These are phyloP conservation scores for Metroxylon sagu DNA, from an alignment of 176 grass and related monocot species.

Conservation along the genomic window DNA sequence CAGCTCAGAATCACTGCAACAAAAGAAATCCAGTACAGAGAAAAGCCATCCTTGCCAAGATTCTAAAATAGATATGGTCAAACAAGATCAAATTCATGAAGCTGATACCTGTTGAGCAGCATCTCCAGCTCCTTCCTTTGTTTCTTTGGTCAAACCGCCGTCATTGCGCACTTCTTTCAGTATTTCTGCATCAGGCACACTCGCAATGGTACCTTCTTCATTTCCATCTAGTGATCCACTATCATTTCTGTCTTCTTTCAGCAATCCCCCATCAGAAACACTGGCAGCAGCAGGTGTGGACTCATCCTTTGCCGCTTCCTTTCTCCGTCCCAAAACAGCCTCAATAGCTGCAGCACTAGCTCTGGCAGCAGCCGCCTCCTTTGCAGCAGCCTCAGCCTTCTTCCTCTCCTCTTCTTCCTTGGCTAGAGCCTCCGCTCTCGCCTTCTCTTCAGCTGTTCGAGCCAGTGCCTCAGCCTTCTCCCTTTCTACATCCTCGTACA, in stretches of 20 bases:
- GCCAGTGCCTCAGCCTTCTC: slow-evolving; percentile 53
- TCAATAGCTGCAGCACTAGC: slow-evolving; percentile 79
- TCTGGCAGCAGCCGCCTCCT: slow-evolving; percentile 62
- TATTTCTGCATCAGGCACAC: slow-evolving; percentile 21
- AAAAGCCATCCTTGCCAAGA: too few species aligned
- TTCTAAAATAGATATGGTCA: too few species aligned
- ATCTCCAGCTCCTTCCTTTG: background rate
- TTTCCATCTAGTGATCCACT: slow-evolving; percentile 12
- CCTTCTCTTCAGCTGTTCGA: slow-evolving; percentile 45
- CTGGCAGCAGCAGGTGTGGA: slow-evolving; percentile 1
- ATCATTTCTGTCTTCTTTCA: slow-evolving; percentile 26
- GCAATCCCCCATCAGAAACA: slow-evolving; percentile 14
- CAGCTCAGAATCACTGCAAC: too few species aligned
- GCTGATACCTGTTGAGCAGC: slow-evolving; percentile 2
- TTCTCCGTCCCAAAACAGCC: slow-evolving; percentile 54
- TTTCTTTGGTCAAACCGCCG: background rate
- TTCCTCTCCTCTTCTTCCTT: slow-evolving; percentile 63
- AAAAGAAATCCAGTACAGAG: too few species aligned
- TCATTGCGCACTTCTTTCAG: background rate
- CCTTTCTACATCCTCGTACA: slow-evolving; percentile 57
- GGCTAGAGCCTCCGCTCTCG: slow-evolving; percentile 47
- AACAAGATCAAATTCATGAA: background rate
- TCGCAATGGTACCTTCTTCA: slow-evolving; percentile 17
- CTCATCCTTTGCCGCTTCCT: slow-evolving; percentile 25
- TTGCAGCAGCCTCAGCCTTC: slow-evolving; percentile 49